Percentiles rank a stretch among this genome's conserved stretches.
These are phyloP conservation scores for Phytophthora parvispora DNA, from an alignment of 352 stramenopile species.

Conservation along the genomic window DNA sequence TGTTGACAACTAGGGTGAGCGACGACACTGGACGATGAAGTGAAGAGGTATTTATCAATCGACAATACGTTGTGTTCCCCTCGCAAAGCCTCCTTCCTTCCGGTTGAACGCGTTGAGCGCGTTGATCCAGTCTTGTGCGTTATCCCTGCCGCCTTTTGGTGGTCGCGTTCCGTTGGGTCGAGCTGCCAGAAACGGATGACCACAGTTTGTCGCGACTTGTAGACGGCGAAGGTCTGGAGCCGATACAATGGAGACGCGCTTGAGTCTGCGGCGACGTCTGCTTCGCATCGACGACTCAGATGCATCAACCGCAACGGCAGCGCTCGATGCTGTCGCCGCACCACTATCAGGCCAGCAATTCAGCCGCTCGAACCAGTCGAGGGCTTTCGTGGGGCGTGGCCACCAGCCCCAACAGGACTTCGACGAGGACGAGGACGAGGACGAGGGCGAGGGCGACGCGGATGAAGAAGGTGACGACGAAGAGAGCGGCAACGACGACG, in stretches of 20 bases:
- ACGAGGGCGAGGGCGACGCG: slow-evolving; percentile 41
- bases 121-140: too few species aligned
- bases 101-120: too few species aligned
- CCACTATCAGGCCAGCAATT: not conserved
- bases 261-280: slow-evolving; percentile 31
- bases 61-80: not conserved
- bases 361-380: slow-evolving; percentile 10
- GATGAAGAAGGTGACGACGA: slow-evolving; percentile 63
- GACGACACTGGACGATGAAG: not conserved
- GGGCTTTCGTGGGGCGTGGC: not conserved
- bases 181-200: slow-evolving; percentile 7
- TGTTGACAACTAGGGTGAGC: not conserved
- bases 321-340: not conserved
- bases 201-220: not conserved
- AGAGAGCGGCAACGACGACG: slow-evolving; percentile 46
- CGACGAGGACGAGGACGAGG: slow-evolving; percentile 33
- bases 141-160: not conserved
- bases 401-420: slow-evolving; percentile 29
- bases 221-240: too few species aligned
- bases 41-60: not conserved
- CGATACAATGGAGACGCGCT: slow-evolving; percentile 32
- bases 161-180: slow-evolving; percentile 1
- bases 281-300: slow-evolving; percentile 43
- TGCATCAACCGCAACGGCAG: not conserved
- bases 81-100: not conserved